Conservation (phyloP, 2,329 filamentous ascomycete genomes). For the Colletotrichum chrysophilum region DNA sequence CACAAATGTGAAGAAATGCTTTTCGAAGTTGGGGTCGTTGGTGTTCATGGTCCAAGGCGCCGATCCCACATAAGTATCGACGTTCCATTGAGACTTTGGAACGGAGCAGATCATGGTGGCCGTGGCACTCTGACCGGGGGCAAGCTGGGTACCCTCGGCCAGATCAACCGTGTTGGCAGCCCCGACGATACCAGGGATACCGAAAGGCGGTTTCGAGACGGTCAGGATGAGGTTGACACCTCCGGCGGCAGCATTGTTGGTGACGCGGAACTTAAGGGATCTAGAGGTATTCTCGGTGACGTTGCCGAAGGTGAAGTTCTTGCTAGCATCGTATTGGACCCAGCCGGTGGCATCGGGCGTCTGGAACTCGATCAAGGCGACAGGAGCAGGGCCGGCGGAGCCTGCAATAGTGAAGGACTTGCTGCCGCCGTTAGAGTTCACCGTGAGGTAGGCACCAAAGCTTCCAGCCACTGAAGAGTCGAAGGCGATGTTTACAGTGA, state of each 20-base stretch:
- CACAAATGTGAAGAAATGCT: conserved; percentile 56
- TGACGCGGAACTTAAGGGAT: conserved; percentile 56
- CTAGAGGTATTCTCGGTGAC: conserved; percentile 56
- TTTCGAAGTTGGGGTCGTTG: conserved; percentile 56
- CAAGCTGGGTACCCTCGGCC: conserved; percentile 58
- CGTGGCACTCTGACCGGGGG: conserved; percentile 53
- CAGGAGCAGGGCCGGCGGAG: conserved; percentile 52
- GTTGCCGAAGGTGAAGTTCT: conserved; percentile 59
- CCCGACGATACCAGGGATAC: conserved; percentile 56
- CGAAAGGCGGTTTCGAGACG: conserved; percentile 66
- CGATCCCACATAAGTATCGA: conserved; percentile 50
- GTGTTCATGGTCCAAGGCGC: conserved; percentile 63
- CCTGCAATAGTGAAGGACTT: conserved; percentile 53
- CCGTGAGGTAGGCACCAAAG: conserved; percentile 52
- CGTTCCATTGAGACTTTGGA: conserved; percentile 63
- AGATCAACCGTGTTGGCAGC: conserved; percentile 62
- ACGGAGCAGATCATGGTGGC: conserved; percentile 60
- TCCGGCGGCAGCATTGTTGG: conserved; percentile 52
- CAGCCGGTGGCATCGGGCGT: conserved; percentile 54
- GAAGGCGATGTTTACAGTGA: conserved; percentile 51
- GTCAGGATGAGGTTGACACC: conserved; percentile 57
- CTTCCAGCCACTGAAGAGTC: conserved; percentile 50
- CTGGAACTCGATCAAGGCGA: conserved; percentile 60
- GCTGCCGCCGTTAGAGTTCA: conserved; percentile 54
- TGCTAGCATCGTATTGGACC: conserved; percentile 48